Evolutionary conservation across 306 rosid species (phyloP), one percentile per base, ranked within the genome.

Genomic region (Vachellia collinsii): DNA sequence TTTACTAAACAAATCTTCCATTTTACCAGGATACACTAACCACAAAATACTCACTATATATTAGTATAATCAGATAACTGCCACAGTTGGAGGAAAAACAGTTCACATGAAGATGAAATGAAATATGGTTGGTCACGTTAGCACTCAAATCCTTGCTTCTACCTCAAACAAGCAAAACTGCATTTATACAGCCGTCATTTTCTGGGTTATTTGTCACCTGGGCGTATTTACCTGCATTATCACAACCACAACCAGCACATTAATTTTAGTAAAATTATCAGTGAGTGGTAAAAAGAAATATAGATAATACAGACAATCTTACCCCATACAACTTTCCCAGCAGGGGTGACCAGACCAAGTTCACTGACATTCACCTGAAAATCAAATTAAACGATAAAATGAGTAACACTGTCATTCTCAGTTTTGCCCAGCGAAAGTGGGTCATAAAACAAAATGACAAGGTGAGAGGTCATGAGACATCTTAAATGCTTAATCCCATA

Each of bases 291-390:
- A 66, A 48, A 42, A 56, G 23, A 59, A 17, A 69, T 64, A 54
- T 19, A 13, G 19, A 70, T 16, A 68, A 50, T 23, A 22, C 72
- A 65, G 75, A 64, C 42, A 51, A 70, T 79, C 90, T 88, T 85
- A 91, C 99, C 99, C 99, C 97, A 93, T 8, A 94, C 99, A 77
- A 94, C 99, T 86, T 94, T 94, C 67, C 99, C 99, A 0, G 93
- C 93, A 1, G 99, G 97, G 54, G 99, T 94, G 75, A 94, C 97
- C 70, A 94, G 81, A 89, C 99, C 99, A 46, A 94, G 90, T 84
- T 94, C 97, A 61, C 97, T 93, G 58, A 92, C 97, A 82, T 93
- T 94, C 82, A 94, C 99, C 97, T 94, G 86, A 85, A 72, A 76
- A 77, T 70, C 48, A 77, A 25, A 79, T 50, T 72, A 77, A 59